A percentile compares a stretch with the other conserved stretches of the same genome.
These are phyloP conservation scores for Ogataea nonfermentans DNA, from an alignment of 805 yeast species.

Conservation along the genomic window DNA sequence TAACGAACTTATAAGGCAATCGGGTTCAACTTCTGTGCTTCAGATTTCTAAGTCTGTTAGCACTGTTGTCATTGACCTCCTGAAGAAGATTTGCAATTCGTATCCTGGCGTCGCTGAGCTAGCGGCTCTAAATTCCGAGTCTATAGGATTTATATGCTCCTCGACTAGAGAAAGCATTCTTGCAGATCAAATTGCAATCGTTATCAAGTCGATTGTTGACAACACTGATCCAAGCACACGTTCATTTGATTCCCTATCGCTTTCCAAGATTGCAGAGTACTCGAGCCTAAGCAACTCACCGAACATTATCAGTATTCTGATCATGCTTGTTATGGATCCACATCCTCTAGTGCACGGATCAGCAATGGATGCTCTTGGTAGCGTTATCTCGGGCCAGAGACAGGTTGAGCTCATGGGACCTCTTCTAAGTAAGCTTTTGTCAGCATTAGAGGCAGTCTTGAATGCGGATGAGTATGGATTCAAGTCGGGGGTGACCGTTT, in stretches of 20 bases:
- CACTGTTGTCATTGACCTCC: conserved; percentile 28
- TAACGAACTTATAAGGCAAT: conserved; percentile 11
- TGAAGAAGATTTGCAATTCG: conserved; percentile 25
- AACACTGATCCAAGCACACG: conserved; percentile 63
- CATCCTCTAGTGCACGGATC: conserved; percentile 82
- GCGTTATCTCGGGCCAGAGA: conserved; percentile 53
- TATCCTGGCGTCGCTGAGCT: conserved; percentile 22
- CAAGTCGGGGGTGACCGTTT: conserved; percentile 40
- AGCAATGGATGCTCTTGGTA: conserved; percentile 58
- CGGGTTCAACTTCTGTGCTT: conserved; percentile 10
- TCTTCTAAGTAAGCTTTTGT: conserved; percentile 44
- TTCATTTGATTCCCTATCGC: conserved; percentile 50
- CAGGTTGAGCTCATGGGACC: conserved; percentile 27
- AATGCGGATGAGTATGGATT: conserved; percentile 50
- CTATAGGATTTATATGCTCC: conserved; percentile 32
- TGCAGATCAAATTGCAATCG: conserved; percentile 45
- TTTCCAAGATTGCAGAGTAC: conserved; percentile 33
- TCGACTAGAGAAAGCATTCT: conserved; percentile 25
- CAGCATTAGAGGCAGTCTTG: conserved; percentile 38
- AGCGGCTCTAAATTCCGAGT: conserved; percentile 30
- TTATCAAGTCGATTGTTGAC: conserved; percentile 66
- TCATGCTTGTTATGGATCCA: conserved; percentile 69
- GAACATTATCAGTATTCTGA: conserved; percentile 52
- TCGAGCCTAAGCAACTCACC: conserved; percentile 36
- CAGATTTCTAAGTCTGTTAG: conserved; percentile 24